Evolutionary conservation across 2,329 filamentous ascomycete species (phyloP), one percentile per base, ranked within the genome.

Genomic region (Colletotrichum graminicola): DNA sequence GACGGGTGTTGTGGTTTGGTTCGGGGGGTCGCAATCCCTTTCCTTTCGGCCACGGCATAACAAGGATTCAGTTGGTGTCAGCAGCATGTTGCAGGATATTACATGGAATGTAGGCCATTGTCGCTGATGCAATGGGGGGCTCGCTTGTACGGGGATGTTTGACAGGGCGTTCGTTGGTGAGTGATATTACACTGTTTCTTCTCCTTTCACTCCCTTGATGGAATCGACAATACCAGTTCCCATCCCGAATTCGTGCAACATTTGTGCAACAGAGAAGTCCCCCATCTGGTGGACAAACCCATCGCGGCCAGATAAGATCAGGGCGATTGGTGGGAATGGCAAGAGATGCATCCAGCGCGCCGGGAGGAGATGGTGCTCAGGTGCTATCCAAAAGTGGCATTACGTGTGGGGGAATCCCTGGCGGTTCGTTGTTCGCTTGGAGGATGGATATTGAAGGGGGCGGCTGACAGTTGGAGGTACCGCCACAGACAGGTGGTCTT

Each of bases 311-410:
- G 49, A 2, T 14, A 39, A 55, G 49, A 29, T 23, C 47, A 41
- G 55, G 62, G 39, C 51, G 56, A 71, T 67, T 71, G 67, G 67
- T 67, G 67, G 64, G 67, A 70, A 55, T 70, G 62, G 64, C 32
- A 43, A 34, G 45, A n/a, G 34, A n/a, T 14, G 32, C 21, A 29
- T 32, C 62, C 11, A 43, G 43, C 23, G 21, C 43, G 18, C 1
- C 43, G 62, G 54, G 54, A 62, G 16, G 29, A 52, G 62, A 36
- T 11, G 45, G 34, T 51, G 32, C 23, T 26, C 18, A 52, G 54
- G 54, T 52, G 62, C 51, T 23, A 23, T 45, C 67, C 36, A 29
- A 52, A 66, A 66, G 12, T 29, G 62, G 32, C 47, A 66, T 47
- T 18, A n/a, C 21, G 29, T 67, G 57, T 67, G 67, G 67, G 67